phyloP scores from a whole-genome alignment of 2,329 filamentous ascomycete species.

The Trichoderma oligosporum region DNA sequence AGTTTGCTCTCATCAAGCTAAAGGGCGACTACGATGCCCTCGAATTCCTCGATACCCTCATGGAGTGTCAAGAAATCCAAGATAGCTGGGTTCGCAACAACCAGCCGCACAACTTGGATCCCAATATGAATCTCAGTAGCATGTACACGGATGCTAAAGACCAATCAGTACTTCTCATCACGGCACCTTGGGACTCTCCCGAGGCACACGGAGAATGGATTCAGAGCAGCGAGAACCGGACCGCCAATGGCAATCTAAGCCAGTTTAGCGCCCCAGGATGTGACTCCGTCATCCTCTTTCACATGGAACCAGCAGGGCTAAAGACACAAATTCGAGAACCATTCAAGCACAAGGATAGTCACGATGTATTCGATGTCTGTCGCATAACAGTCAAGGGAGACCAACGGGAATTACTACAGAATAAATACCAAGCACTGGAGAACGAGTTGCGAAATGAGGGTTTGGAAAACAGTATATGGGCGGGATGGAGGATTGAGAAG shows the following conservation, averaged over 20 bases:
- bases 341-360: conserved; percentile 24
- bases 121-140: conserved; percentile 35
- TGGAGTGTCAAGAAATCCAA: conserved; percentile 35
- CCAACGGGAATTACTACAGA: conserved; percentile 33
- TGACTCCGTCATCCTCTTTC: conserved; percentile 37
- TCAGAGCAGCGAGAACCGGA: conserved; percentile 38
- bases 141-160: conserved; percentile 36
- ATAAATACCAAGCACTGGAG: conserved; percentile 35
- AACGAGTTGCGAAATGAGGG: conserved; percentile 30
- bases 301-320: conserved; percentile 36
- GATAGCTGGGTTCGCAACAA: conserved; percentile 39
- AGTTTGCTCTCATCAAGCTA: conserved; percentile 38
- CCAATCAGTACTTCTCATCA: conserved; percentile 40
- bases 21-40: conserved; percentile 29
- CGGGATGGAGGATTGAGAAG: conserved; percentile 43
- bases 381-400: conserved; percentile 32
- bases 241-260: conserved; percentile 33
- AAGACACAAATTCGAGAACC: conserved; percentile 26
- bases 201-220: conserved; percentile 44
- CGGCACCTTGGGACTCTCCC: conserved; percentile 43
- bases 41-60: conserved; percentile 34
- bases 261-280: conserved; percentile 34
- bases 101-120: conserved; percentile 34
- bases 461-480: conserved; percentile 34
- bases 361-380: conserved; percentile 35